Evolutionary conservation across 805 yeast genomes (phyloP), one percentile per base, ranked within the genome.

Genomic region (Limtongozyma cylindracea): DNA sequence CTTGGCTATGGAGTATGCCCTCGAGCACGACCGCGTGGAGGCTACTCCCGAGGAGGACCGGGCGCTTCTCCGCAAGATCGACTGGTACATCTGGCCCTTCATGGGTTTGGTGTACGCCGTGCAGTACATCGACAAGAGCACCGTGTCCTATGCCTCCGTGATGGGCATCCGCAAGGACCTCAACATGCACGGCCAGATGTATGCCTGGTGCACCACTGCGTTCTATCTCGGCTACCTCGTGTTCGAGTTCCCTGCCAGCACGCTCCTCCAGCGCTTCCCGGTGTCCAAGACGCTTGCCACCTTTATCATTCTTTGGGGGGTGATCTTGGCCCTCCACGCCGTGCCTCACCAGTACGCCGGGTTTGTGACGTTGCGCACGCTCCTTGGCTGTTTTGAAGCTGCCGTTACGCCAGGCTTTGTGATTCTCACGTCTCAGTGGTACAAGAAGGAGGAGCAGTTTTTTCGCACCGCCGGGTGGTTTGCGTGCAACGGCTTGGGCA

Each of bases 181-280:
- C 29, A 41, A 43, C 11, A 60, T 61, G 61, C 29, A 30, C 24
- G 60, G 55, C 18, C 39, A 28, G 17, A 26, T 25, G 48, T 56
- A 47, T 25, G 36, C 53, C 10, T 54, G 61, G 60, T 43, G 46
- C 28, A 47, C 56, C n/a, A 51, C 69, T 1, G 53, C 62, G 6
- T 67, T 66, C 30, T 66, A 65, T 33, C 19, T 71, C 18, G 82
- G 80, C 3, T 72, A 68, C 35, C 38, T 71, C 21, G 47, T 45
- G 6, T 67, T 63, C 33, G 68, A 62, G 30, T 41, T 57, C 24
- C 61, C 66, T 4, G 51, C 58, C 3, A 38, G 49, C 7, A 33
- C 44, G 21, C 22, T 53, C 1, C 34, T 66, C 13, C 80, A 71
- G 37, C 49, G 47, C 23, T 55, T 63, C 23, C 71, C 69, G 3